These are phyloP conservation scores for Teratosphaeria viscida DNA, from an alignment of 2,329 filamentous ascomycete species.

Conservation along the genomic window DNA sequence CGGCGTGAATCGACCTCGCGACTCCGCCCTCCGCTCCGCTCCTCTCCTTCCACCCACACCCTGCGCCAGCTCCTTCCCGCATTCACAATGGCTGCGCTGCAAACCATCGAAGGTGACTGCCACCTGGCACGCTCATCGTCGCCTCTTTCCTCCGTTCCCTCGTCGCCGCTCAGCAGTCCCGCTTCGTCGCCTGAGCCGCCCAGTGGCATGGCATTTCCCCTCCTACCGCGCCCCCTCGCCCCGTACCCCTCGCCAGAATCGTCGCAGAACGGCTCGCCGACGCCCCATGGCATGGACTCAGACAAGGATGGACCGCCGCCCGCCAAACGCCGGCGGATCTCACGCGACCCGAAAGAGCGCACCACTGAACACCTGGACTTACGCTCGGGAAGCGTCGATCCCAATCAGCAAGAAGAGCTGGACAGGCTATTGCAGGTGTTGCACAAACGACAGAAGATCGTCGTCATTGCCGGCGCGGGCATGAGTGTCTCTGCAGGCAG, in stretches of 20 bases:
- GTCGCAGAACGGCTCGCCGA: conserved; percentile 37
- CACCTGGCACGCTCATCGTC: conserved; percentile 6
- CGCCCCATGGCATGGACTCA: conserved; percentile 34
- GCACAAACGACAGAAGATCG: conserved; percentile 87
- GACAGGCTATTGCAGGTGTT: conserved; percentile 63
- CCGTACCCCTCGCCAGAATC: conserved; percentile 31
- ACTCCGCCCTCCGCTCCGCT: not conserved
- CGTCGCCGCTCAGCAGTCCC: conserved; percentile 14
- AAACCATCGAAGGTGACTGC: conserved; percentile 3
- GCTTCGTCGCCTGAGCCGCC: conserved; percentile 5
- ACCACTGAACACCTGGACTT: conserved; percentile 78
- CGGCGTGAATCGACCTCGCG: not conserved
- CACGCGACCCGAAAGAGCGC: conserved; percentile 52
- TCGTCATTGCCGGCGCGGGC: conserved; percentile 89
- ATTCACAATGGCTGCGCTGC: conserved; percentile 9
- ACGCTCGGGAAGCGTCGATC: conserved; percentile 40
- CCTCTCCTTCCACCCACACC: conserved; percentile 5
- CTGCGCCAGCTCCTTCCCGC: conserved; percentile 1
- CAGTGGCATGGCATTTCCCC: conserved; percentile 1
- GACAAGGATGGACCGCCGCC: conserved; percentile 57
- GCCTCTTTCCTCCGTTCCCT: conserved; percentile 16
- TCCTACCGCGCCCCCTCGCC: conserved; percentile 6
- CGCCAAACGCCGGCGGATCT: conserved; percentile 62
- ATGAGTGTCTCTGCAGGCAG: conserved; percentile 94
- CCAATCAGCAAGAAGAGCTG: conserved; percentile 52